phyloP scores from a whole-genome alignment of 345 rosid genomes.

The Salix exigua region DNA sequence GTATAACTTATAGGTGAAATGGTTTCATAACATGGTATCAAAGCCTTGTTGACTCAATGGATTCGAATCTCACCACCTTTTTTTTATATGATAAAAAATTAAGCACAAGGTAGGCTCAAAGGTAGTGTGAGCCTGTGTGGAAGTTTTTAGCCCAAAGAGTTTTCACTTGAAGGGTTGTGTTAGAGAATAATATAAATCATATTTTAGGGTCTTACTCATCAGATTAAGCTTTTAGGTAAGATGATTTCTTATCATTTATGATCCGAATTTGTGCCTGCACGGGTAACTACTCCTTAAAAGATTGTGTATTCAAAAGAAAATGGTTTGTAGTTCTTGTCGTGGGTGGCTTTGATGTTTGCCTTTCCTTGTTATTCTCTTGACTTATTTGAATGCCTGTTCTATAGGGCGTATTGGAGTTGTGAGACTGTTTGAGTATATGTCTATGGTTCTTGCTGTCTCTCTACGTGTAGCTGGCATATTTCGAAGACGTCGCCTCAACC shows the following conservation, averaged over 20 bases:
- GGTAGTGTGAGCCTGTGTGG: too few species aligned
- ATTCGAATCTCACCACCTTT: too few species aligned
- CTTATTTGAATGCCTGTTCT: not conserved
- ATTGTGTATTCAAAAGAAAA: not conserved
- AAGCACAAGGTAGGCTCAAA: too few species aligned
- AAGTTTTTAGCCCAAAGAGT: too few species aligned
- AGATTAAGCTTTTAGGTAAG: too few species aligned
- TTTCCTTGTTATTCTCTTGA: not conserved
- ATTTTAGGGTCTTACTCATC: too few species aligned
- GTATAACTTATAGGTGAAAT: too few species aligned
- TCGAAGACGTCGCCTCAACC: constrained; percentile 49
- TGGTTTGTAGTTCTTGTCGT: not conserved
- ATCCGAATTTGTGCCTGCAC: not conserved
- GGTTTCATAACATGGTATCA: too few species aligned
- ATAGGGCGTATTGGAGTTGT: constrained; percentile 57
- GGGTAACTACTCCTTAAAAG: not conserved
- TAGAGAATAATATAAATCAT: too few species aligned
- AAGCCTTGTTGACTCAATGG: too few species aligned
- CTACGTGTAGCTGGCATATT: constrained; percentile 59
- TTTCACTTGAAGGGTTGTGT: too few species aligned
- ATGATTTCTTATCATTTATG: not conserved
- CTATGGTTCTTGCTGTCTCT: constrained; percentile 46
- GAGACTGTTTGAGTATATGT: constrained; percentile 55
- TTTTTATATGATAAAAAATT: too few species aligned
- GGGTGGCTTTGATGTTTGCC: not conserved